These are phyloP conservation scores for Zygosaccharomyces sapae DNA, from an alignment of 1,139 yeast genomes.

Conservation along the genomic window DNA sequence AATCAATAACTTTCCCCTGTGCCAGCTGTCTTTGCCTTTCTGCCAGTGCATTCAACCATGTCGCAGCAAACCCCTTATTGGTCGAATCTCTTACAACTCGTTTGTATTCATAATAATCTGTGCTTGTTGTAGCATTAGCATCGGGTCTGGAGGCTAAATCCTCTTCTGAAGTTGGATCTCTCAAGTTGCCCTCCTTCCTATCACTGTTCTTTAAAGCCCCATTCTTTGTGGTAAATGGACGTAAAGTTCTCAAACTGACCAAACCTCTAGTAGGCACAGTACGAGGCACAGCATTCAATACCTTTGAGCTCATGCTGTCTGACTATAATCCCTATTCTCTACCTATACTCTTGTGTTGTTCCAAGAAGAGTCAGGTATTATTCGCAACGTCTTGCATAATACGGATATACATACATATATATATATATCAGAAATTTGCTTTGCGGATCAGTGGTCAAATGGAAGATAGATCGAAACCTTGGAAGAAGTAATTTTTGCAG, in stretches of 20 bases:
- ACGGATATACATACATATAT: background rate
- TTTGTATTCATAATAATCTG: constrained; percentile 25
- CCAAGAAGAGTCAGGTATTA: background rate
- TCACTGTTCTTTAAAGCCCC: background rate
- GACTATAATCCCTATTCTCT: background rate
- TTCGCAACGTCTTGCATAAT: background rate
- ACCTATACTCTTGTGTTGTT: background rate
- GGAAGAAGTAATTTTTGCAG: no score
- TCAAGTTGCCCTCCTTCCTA: constrained; percentile 1
- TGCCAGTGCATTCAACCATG: constrained; percentile 81
- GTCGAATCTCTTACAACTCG: constrained; percentile 19
- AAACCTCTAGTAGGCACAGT: background rate
- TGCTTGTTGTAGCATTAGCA: constrained; percentile 22
- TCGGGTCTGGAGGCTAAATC: constrained; percentile 28
- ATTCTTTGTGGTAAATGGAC: constrained; percentile 3
- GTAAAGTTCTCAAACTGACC: background rate
- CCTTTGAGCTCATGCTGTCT: background rate
- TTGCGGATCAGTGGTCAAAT: background rate
- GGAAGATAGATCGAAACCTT: background rate
- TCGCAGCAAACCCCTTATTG: constrained; percentile 47
- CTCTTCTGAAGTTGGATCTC: constrained; percentile 14
- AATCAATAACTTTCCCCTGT: constrained; percentile 67
- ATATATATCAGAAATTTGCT: background rate
- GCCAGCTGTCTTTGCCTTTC: constrained; percentile 66
- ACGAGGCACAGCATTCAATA: background rate